phyloP scores from a whole-genome alignment of 805 yeast species.

The Saccharomycopsis fermentans region DNA sequence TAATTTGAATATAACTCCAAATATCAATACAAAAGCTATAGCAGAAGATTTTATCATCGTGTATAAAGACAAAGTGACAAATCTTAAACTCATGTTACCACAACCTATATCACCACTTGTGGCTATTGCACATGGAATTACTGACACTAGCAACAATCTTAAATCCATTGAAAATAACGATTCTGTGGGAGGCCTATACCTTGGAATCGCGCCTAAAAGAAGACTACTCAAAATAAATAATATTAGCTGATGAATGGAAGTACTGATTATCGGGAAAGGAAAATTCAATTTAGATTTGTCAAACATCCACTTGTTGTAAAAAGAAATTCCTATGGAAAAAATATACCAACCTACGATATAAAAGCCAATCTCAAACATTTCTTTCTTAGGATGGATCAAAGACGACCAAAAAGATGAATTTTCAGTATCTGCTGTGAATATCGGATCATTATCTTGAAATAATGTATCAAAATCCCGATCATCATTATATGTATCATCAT shows the following conservation, averaged over 20 bases:
- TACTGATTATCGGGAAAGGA: slow-evolving; percentile 74
- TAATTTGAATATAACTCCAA: slow-evolving; percentile 73
- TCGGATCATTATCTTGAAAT: background rate
- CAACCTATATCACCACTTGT: slow-evolving; percentile 91
- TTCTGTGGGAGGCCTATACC: slow-evolving; percentile 30
- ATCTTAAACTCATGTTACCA: slow-evolving; percentile 74
- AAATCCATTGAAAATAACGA: slow-evolving; percentile 24
- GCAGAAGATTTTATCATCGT: slow-evolving; percentile 90
- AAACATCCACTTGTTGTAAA: slow-evolving; percentile 97
- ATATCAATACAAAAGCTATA: slow-evolving; percentile 77
- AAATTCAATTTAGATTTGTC: slow-evolving; percentile 63
- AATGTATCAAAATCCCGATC: background rate
- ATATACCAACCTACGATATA: slow-evolving; percentile 52
- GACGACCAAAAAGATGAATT: background rate
- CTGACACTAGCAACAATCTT: slow-evolving; percentile 38
- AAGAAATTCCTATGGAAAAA: slow-evolving; percentile 57
- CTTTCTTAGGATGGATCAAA: slow-evolving; percentile 11
- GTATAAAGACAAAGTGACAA: slow-evolving; percentile 72
- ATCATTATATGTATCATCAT: background rate
- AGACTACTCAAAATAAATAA: slow-evolving; percentile 44
- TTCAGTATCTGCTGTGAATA: background rate
- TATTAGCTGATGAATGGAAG: slow-evolving; percentile 75
- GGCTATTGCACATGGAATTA: slow-evolving; percentile 79
- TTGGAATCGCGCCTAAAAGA: slow-evolving; percentile 37
- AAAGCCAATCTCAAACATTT: slow-evolving; percentile 4